Evolutionary conservation across 805 yeast species (phyloP), one percentile per base, ranked within the genome.

Genomic region (Candida sakaeoensis): DNA sequence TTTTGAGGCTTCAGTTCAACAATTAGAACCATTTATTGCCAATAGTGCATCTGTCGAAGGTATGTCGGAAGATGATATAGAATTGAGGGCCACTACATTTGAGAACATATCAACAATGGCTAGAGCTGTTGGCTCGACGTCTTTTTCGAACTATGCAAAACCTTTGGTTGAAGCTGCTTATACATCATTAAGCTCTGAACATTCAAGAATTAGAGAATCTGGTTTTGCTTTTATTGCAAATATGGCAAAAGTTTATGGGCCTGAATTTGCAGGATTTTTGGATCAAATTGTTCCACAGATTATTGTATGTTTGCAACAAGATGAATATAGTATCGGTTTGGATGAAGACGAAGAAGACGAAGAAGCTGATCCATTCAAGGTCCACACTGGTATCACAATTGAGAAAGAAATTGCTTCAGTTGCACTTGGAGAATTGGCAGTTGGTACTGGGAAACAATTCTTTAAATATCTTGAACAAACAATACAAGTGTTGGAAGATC

Each of bases 371-470:
- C 83, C 84, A 46, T 71, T 87, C 63, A 83, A 86, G 52, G 89
- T 93, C 48, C 90, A 89, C 75, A 85, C 96, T 37, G 97, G 96
- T 71, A 79, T 93, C 53, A 87, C 97, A 49, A 83, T 86, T 53
- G 99, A 91, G 68, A 91, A 91, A 67, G 96, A 90, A 68, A 86
- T 88, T 50, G 96, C 96, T n/a, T 76, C 90, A 33, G 87, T 88
- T 55, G 93, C 96, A 6, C 67, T 89, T 50, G 79, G 86, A 36
- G 98, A 93, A 59, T 77, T 90, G 58, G 95, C 96, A 38, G 63
- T 75, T 40, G 96, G 95, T 52, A 85, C 96, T 36, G 85, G 89
- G 56, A 81, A 77, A 43, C 80, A 80, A 39, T 89, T 91, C 65
- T 76, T 81, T 54, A 80, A 80, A 54, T 88, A 80, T 55, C 83